Evolutionary conservation across 2,329 filamentous ascomycete genomes (phyloP).

Genomic region (Colletotrichum salicis): DNA sequence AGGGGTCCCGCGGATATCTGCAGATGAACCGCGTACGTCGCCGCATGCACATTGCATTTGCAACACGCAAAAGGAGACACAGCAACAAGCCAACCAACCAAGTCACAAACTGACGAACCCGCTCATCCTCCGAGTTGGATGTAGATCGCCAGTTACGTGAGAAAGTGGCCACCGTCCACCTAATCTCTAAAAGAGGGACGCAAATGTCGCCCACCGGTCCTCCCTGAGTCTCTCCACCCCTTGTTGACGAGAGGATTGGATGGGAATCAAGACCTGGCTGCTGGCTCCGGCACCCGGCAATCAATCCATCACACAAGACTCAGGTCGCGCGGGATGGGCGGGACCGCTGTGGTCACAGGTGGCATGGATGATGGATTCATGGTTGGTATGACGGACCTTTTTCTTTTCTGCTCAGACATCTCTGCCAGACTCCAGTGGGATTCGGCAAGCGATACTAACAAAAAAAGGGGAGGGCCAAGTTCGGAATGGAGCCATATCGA

Average conservation of each 20-base stretch:
- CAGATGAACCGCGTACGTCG: not conserved
- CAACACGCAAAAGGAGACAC: not conserved
- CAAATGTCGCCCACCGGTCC: not conserved
- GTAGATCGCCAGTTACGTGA: constrained; percentile 1
- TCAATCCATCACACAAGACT: constrained; percentile 23
- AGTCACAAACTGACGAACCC: not conserved
- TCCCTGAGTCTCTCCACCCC: not conserved
- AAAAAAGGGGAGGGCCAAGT: not conserved
- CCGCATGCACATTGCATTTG: not conserved
- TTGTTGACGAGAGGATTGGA: not conserved
- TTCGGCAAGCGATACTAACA: not conserved
- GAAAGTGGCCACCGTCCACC: constrained; percentile 7
- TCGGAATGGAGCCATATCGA: not conserved
- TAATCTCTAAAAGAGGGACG: constrained; percentile 18
- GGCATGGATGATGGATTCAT: not conserved
- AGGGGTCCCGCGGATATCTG: not conserved
- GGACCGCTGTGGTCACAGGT: not conserved
- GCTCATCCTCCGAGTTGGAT: not conserved
- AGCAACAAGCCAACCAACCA: constrained; percentile 3
- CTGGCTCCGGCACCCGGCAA: constrained; percentile 17
- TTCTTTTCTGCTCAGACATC: not conserved
- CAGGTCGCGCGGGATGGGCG: not conserved
- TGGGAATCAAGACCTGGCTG: not conserved
- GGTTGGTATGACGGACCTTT: not conserved
- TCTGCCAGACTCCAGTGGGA: not conserved